Evolutionary conservation across 306 rosid genomes (phyloP), one percentile per base, ranked within the genome.

Genomic region (Cicer pinnatifidum): DNA sequence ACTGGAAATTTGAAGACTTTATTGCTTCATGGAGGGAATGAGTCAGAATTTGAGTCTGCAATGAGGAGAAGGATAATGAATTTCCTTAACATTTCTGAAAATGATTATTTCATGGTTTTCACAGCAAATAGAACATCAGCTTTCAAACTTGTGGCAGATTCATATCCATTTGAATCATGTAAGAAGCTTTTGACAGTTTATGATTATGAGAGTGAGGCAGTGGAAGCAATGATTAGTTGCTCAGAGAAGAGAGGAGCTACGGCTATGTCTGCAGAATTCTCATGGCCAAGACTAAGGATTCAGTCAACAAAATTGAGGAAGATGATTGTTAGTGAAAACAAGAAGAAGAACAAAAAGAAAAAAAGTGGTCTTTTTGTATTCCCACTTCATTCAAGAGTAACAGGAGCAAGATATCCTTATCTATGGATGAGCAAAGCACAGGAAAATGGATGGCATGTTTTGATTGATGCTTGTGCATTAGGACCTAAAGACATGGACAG

Each of bases 401-500:
- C 99, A 10, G 99, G 99, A 81, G 89, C 97, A 0, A 85, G 97
- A 35, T 91, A 94, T 79, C 96, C 98, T 44, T 91, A 91, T 48
- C 72, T 88, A 9, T 94, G 99, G 99, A 91, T 94, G 90, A 89
- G 85, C 61, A 75, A 85, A 63, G 99, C 99, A 6, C 97, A 91
- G 76, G 99, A 94, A 45, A 89, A 94, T 71, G 89, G 91, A 38
- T 94, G 99, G 97, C 95, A 94, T 78, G 86, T 89, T 43, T 70
- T 91, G 80, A 83, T 94, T 10, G 98, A 91, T 71, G 97, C 96
- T 65, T 94, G 97, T 84, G 96, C 95, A 63, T 57, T 94, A 48
- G 98, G 97, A 40, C 96, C 98, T 0, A 91, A 91, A 75, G 97
- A 94, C 72, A 91, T 86, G 98, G 95, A 91, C 19, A 88, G 98